Evolutionary conservation across 805 yeast species (phyloP).

Genomic region (Torulaspora microellipsoides): DNA sequence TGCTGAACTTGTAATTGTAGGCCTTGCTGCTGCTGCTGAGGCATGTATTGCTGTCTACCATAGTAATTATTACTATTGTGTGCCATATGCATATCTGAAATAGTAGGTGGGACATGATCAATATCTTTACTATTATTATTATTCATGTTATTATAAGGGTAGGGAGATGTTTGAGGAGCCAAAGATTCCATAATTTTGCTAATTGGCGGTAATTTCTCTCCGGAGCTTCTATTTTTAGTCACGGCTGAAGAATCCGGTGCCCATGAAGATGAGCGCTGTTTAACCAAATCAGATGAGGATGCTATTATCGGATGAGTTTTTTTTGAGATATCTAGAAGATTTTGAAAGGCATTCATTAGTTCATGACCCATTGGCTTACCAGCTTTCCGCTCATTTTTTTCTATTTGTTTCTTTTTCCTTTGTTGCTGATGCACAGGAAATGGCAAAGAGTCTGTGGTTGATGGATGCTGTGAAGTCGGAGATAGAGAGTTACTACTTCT

Average conservation of each 20-base stretch:
- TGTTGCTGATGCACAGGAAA: not conserved
- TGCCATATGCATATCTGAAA: too few species aligned
- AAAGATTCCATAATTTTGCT: conserved; percentile 15
- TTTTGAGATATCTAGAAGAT: conserved; percentile 6
- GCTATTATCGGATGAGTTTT: not conserved
- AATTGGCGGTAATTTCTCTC: conserved; percentile 17
- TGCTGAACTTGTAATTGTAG: too few species aligned
- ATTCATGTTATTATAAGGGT: too few species aligned
- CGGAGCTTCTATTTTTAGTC: conserved; percentile 1
- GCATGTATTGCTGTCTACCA: too few species aligned
- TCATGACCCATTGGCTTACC: conserved; percentile 2
- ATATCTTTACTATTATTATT: too few species aligned
- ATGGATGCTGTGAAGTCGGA: not conserved
- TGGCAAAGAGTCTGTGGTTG: conserved; percentile 1
- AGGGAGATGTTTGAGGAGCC: conserved; percentile 3
- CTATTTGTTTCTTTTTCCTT: conserved; percentile 1
- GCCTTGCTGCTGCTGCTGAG: too few species aligned
- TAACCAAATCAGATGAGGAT: not conserved
- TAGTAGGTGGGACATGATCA: too few species aligned
- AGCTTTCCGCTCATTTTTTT: not conserved
- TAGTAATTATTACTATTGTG: too few species aligned
- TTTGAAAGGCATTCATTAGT: conserved; percentile 3
- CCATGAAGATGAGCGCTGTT: conserved; percentile 6
- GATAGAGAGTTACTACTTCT: too few species aligned
- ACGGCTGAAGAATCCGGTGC: conserved; percentile 7